These are phyloP conservation scores for Boletellus deceptivus DNA, from an alignment of 1,284 basidiomycete genomes.

Conservation along the genomic window DNA sequence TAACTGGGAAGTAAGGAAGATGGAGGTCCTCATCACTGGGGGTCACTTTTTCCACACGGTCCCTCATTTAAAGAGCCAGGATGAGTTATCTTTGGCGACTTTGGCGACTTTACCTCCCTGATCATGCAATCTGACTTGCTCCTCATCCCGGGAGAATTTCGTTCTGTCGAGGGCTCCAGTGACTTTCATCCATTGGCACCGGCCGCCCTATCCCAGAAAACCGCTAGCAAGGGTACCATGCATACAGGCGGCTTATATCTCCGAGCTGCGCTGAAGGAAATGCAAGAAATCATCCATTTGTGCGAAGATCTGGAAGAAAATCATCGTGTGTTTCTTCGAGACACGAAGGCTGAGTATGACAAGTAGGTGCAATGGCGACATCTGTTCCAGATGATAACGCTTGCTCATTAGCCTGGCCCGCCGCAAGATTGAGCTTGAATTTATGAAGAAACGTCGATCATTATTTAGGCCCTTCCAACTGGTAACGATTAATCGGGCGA, in stretches of 20 bases:
- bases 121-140: conserved; percentile 13
- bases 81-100: not conserved
- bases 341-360: conserved; percentile 8
- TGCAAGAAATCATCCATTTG: conserved; percentile 3
- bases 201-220: not conserved
- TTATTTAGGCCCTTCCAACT: not conserved
- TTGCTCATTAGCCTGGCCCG: conserved; percentile 1
- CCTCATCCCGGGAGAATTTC: conserved; percentile 5
- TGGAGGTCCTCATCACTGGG: not conserved
- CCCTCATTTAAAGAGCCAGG: not conserved
- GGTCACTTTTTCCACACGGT: conserved; percentile 1
- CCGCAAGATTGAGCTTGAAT: conserved; percentile 6
- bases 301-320: not conserved
- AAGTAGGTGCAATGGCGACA: not conserved
- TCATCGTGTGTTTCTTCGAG: not conserved
- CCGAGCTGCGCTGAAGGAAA: conserved; percentile 7
- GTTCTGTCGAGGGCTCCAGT: not conserved
- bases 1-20: not conserved
- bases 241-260: conserved; percentile 8
- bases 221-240: not conserved
- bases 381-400: not conserved
- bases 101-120: not conserved
- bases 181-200: not conserved
- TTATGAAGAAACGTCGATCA: not conserved
- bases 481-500: not conserved